phyloP scores from a whole-genome alignment of 768 basidiomycete genomes.

The Pulveroboletus sp. region DNA sequence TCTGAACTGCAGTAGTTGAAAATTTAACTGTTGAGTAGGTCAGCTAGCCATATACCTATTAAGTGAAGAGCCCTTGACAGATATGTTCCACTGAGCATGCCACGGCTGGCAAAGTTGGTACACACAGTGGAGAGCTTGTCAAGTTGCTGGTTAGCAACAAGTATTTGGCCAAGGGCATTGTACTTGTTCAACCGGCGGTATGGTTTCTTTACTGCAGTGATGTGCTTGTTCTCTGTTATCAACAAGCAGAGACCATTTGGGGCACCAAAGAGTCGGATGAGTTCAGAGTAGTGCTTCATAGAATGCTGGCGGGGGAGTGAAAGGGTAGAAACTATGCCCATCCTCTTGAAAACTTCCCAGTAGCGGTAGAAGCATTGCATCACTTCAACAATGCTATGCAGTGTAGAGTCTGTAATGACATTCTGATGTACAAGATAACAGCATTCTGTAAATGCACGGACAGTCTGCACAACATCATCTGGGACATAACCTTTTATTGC shows the following conservation, averaged over 20 bases:
- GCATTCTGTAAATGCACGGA: no score
- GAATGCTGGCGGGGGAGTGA: slow-evolving; percentile 34
- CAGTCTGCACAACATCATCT: no score
- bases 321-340: slow-evolving; percentile 15
- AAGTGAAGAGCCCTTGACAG: background rate
- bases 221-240: no score
- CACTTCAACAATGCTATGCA: background rate
- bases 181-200: slow-evolving; percentile 21
- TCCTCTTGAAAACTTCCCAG: slow-evolving; percentile 14
- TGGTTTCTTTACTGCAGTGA: no score
- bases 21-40: background rate
- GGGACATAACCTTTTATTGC: no score
- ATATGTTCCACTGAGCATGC: no score
- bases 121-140: slow-evolving; percentile 29
- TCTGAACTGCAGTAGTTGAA: no score
- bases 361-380: slow-evolving; percentile 19
- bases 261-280: no score
- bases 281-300: slow-evolving; percentile 26
- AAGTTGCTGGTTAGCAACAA: slow-evolving; percentile 24
- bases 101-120: no score
- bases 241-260: no score
- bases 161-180: slow-evolving; percentile 31
- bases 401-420: no score
- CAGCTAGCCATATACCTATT: background rate
- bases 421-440: no score